Conservation (phyloP, 179 eudicot species). For the Patellifolia procumbens region DNA sequence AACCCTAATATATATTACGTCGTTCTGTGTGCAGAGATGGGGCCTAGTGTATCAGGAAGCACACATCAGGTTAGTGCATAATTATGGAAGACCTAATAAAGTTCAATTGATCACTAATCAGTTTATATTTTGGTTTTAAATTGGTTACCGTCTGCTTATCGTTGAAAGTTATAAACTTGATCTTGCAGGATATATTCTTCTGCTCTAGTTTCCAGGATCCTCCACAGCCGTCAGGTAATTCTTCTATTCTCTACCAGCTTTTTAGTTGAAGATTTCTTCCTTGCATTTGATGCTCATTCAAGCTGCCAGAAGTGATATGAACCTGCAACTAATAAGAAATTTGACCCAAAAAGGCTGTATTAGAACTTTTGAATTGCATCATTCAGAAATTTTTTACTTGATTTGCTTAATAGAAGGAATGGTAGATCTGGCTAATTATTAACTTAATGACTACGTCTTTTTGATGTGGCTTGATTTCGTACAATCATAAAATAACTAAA, state of each 20-base stretch:
- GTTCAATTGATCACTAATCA: background rate
- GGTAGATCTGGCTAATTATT: background rate
- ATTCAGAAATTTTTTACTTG: background rate
- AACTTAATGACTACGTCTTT: background rate
- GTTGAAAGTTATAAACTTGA: constrained; percentile 16
- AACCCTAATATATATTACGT: background rate
- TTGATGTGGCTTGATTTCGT: background rate
- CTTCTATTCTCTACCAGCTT: background rate
- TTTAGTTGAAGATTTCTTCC: background rate
- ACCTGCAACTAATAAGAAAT: background rate
- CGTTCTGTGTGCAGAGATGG: constrained; percentile 59
- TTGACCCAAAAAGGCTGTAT: background rate
- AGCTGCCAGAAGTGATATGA: background rate
- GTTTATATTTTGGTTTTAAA: background rate
- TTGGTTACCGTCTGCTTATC: background rate
- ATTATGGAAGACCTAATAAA: background rate
- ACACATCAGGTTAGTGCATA: constrained; percentile 58
- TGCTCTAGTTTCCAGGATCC: constrained; percentile 63
- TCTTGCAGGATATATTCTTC: constrained; percentile 58
- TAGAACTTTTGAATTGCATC: background rate
- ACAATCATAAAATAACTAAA: too few relatives aligned
- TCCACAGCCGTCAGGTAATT: constrained; percentile 65
- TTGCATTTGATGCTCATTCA: background rate
- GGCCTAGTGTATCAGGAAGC: constrained; percentile 41
- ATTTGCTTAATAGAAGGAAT: background rate